phyloP scores from a whole-genome alignment of 2,329 filamentous ascomycete species.

The Cordyceps javanica region DNA sequence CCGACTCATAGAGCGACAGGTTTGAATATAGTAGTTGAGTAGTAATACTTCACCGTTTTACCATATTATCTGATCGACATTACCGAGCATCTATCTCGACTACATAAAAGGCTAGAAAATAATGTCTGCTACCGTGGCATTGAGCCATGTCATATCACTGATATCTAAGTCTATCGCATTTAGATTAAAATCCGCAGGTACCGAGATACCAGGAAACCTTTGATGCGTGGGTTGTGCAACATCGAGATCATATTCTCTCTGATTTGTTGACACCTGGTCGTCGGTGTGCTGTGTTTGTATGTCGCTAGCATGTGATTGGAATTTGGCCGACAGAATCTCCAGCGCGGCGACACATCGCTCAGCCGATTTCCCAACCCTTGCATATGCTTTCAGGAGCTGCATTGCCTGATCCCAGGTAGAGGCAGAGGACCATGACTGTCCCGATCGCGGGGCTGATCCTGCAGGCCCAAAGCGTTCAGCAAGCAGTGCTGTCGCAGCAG shows the following conservation, averaged over 20 bases:
- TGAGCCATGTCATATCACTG: neutral
- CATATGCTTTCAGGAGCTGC: conserved; percentile 8
- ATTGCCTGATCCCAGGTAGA: conserved; percentile 6
- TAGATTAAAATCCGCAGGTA: neutral
- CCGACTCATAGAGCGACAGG: neutral
- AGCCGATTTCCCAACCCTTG: conserved; percentile 9
- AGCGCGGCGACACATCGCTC: conserved; percentile 9
- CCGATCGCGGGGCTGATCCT: neutral
- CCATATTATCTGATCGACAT: neutral
- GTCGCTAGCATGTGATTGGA: neutral
- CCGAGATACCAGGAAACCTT: neutral
- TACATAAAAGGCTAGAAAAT: neutral
- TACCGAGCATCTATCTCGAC: neutral
- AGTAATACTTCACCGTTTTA: neutral
- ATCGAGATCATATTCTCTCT: neutral
- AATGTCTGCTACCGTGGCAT: neutral
- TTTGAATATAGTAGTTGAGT: neutral
- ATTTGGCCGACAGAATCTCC: conserved; percentile 4
- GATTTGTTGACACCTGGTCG: neutral
- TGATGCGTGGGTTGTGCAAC: neutral
- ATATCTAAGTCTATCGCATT: neutral
- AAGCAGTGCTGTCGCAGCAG: conserved; percentile 5
- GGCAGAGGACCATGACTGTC: neutral
- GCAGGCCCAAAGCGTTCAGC: conserved; percentile 2
- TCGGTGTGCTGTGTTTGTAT: neutral